Evolutionary conservation across 768 basidiomycete species (phyloP).

Genomic region (Tricholoma furcatifolium): DNA sequence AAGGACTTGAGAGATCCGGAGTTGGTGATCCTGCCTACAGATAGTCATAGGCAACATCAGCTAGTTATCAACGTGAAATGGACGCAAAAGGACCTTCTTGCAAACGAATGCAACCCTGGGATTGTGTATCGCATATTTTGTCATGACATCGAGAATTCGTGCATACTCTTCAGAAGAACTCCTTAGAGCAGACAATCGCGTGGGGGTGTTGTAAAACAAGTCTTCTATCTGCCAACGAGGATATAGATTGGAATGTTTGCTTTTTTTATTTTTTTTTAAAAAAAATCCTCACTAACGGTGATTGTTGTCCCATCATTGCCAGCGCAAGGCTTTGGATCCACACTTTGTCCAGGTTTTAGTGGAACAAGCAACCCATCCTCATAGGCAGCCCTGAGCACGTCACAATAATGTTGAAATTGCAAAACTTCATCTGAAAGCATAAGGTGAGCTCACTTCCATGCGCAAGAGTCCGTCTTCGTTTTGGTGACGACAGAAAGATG

Average conservation of each 20-base stretch:
- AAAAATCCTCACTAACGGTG: slow-evolving; percentile 47
- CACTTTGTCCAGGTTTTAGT: slow-evolving; percentile 64
- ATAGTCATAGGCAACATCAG: not conserved
- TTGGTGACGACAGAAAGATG: slow-evolving; percentile 90
- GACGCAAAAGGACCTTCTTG: slow-evolving; percentile 70
- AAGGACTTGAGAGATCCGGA: slow-evolving; percentile 82
- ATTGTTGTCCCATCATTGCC: slow-evolving; percentile 95
- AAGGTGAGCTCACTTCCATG: slow-evolving; percentile 80
- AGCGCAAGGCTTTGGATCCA: slow-evolving; percentile 86
- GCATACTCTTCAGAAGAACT: slow-evolving; percentile 89
- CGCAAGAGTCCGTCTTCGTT: slow-evolving; percentile 75
- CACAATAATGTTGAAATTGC: not conserved
- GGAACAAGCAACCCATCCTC: slow-evolving; percentile 72
- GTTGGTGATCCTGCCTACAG: slow-evolving; percentile 65
- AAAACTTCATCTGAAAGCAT: not conserved
- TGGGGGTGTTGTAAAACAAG: slow-evolving; percentile 91
- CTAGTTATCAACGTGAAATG: not conserved
- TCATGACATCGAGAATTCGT: slow-evolving; percentile 87
- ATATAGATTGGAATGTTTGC: not conserved
- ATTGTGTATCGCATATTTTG: slow-evolving; percentile 94
- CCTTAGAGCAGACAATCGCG: slow-evolving; percentile 81
- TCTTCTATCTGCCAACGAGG: slow-evolving; percentile 74
- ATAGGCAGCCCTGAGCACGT: slow-evolving; percentile 67
- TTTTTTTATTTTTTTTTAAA: not conserved
- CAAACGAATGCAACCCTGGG: slow-evolving; percentile 84